A percentile compares a stretch with the other conserved stretches of the same genome.
phyloP scores from a whole-genome alignment of 2,329 filamentous ascomycete genomes.

The Fusarium sp. region DNA sequence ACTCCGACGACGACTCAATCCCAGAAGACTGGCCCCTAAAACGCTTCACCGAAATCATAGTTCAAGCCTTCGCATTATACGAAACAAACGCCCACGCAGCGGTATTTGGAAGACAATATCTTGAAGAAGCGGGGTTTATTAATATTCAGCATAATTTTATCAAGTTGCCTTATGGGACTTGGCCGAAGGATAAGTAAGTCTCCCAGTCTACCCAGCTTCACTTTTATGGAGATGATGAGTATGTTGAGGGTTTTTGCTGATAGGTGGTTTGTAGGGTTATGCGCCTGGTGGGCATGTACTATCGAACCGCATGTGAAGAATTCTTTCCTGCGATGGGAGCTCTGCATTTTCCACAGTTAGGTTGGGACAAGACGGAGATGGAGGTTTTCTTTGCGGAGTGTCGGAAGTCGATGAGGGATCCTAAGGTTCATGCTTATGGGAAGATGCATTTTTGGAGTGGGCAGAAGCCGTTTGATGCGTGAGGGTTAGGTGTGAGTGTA shows the following conservation, averaged over 20 bases:
- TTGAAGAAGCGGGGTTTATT: slow-evolving; percentile 53
- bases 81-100: slow-evolving; percentile 54
- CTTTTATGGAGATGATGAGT: fast-evolving
- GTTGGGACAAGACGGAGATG: slow-evolving; percentile 51
- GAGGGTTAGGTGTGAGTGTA: too few species aligned
- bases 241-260: fast-evolving
- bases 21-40: slow-evolving; percentile 50
- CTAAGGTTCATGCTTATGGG: slow-evolving; percentile 49
- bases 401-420: slow-evolving; percentile 48
- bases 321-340: slow-evolving; percentile 56
- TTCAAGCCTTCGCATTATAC: slow-evolving; percentile 52
- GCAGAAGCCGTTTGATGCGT: slow-evolving; percentile 50
- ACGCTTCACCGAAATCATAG: slow-evolving; percentile 50
- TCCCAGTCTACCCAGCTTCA: fast-evolving
- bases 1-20: slow-evolving; percentile 52
- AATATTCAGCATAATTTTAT: slow-evolving; percentile 53
- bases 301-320: slow-evolving; percentile 54
- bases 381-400: slow-evolving; percentile 50
- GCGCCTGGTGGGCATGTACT: slow-evolving; percentile 56
- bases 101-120: slow-evolving; percentile 51
- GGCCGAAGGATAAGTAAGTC: slow-evolving; percentile 57
- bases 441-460: slow-evolving; percentile 59
- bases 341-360: slow-evolving; percentile 53
- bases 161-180: slow-evolving; percentile 59
- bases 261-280: slow-evolving; percentile 43